Evolutionary conservation across 345 rosid species (phyloP).

Genomic region (Boechera retrofracta): DNA sequence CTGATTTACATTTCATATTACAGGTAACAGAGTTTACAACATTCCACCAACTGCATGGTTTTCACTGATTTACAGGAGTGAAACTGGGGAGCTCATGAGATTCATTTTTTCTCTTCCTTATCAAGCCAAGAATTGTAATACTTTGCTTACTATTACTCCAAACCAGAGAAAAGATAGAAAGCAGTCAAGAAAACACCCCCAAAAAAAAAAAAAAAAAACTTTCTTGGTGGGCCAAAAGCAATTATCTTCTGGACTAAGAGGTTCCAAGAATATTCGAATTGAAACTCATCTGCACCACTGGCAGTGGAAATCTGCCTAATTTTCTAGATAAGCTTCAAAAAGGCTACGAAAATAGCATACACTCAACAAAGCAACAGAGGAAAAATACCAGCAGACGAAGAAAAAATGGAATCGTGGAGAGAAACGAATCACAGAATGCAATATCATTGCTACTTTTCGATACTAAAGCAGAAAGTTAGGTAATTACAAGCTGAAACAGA

Average conservation of each 20-base stretch:
- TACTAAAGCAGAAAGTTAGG: conserved; percentile 6
- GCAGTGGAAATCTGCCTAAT: conserved; percentile 16
- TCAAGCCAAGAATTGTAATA: conserved; percentile 17
- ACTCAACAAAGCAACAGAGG: conserved; percentile 20
- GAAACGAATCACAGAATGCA: background rate
- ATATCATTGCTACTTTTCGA: background rate
- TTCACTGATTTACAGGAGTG: background rate
- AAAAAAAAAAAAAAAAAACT: background rate
- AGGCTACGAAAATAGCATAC: conserved; percentile 19
- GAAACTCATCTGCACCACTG: conserved; percentile 15
- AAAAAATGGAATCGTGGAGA: conserved; percentile 4
- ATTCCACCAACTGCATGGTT: conserved; percentile 5
- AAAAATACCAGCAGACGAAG: background rate
- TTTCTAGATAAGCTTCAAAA: background rate
- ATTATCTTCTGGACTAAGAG: background rate
- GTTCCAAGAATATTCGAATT: conserved; percentile 8
- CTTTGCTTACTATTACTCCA: conserved; percentile 14
- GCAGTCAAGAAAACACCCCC: background rate
- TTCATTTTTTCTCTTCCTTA: background rate
- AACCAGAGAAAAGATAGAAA: background rate
- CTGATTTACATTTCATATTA: conserved; percentile 5
- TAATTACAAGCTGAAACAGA: conserved; percentile 8
- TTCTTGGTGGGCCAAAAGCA: conserved; percentile 23
- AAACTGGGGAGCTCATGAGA: conserved; percentile 1
- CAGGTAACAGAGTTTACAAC: background rate